Evolutionary conservation across 768 basidiomycete species (phyloP).

Genomic region (Lactifluus pinguis): DNA sequence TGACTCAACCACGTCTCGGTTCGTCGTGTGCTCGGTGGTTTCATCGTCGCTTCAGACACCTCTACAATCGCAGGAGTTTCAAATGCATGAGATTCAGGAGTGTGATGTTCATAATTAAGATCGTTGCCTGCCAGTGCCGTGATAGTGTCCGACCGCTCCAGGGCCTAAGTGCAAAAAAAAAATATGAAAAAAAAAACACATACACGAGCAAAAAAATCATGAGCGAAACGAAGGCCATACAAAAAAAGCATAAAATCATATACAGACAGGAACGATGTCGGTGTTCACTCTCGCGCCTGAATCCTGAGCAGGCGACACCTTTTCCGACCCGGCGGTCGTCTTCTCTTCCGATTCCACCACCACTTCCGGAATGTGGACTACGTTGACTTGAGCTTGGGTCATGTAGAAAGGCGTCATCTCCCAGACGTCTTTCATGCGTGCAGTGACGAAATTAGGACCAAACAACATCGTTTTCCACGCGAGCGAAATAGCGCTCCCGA

Average conservation of each 20-base stretch:
- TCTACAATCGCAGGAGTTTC: background rate
- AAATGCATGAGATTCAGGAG: slow-evolving; percentile 34
- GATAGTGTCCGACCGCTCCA: slow-evolving; percentile 5
- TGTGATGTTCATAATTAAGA: slow-evolving; percentile 25
- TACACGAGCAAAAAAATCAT: slow-evolving; percentile 4
- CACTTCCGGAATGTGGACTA: slow-evolving; percentile 7
- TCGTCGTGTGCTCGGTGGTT: background rate
- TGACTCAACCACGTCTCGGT: background rate
- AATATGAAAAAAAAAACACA: background rate
- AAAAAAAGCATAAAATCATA: slow-evolving; percentile 32
- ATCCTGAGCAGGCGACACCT: slow-evolving; percentile 3
- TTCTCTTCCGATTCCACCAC: slow-evolving; percentile 6
- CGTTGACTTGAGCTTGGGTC: background rate
- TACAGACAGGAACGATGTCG: slow-evolving; percentile 40
- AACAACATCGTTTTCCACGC: slow-evolving; percentile 27
- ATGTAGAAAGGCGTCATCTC: slow-evolving; percentile 21
- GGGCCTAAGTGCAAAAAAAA: slow-evolving; percentile 1
- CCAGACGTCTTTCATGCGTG: slow-evolving; percentile 28
- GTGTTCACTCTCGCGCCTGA: slow-evolving; percentile 17
- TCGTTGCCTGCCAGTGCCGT: background rate
- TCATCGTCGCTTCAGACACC: background rate
- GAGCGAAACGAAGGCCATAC: slow-evolving; percentile 14
- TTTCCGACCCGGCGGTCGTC: slow-evolving; percentile 15
- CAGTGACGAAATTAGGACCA: slow-evolving; percentile 26
- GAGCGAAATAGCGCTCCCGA: slow-evolving; percentile 23